These are phyloP conservation scores for Haplographium delicatum DNA, from an alignment of 495 filamentous ascomycete species.

Conservation along the genomic window DNA sequence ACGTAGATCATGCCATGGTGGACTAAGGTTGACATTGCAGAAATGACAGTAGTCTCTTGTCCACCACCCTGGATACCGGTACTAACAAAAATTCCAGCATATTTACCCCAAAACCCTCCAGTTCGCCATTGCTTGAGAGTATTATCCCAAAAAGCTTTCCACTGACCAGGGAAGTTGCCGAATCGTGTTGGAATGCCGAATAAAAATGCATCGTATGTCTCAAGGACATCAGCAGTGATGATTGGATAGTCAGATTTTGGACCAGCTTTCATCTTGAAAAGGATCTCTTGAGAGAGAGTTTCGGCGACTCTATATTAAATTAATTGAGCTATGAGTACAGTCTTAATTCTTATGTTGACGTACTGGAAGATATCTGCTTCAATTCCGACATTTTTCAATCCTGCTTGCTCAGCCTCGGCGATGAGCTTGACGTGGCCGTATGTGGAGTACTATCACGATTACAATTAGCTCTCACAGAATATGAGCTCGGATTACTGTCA, in stretches of 20 bases:
- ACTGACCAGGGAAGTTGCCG: conserved; percentile 97
- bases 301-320: too few relatives aligned
- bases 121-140: conserved; percentile 21
- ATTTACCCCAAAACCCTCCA: conserved; percentile 56
- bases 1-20: conserved; percentile 97
- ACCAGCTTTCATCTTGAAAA: conserved; percentile 79
- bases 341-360: too few relatives aligned
- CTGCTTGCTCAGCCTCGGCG: conserved; percentile 84
- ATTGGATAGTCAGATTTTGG: conserved; percentile 66
- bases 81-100: conserved; percentile 85
- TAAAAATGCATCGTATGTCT: conserved; percentile 82
- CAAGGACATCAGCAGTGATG: conserved; percentile 61
- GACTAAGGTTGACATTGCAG: conserved; percentile 77
- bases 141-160: conserved; percentile 52
- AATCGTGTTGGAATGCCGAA: conserved; percentile 95
- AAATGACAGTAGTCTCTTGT: conserved; percentile 82
- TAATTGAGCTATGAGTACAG: too few relatives aligned
- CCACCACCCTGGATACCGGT: conserved; percentile 81
- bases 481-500: too few relatives aligned
- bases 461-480: not conserved
- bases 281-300: conserved; percentile 78
- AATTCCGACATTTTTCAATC: conserved; percentile 77
- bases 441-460: not conserved
- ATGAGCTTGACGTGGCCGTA: conserved; percentile 76
- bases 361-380: conserved; percentile 27